Evolutionary conservation across 1,284 basidiomycete genomes (phyloP).

Genomic region (Phenoliferia sp.): DNA sequence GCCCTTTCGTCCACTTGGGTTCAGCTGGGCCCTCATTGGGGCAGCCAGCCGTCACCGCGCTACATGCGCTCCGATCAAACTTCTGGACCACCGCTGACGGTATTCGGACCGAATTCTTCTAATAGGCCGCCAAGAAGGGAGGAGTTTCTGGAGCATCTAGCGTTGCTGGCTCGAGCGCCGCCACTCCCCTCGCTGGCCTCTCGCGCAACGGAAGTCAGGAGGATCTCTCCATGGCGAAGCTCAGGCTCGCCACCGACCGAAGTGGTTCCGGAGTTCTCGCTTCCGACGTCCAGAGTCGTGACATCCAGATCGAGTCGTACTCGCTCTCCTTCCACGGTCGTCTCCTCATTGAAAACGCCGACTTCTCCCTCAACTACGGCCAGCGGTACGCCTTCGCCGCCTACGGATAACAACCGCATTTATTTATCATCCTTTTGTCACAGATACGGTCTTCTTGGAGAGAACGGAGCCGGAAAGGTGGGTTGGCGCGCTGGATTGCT

Average conservation of each 20-base stretch:
- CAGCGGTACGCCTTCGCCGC: slow-evolving; percentile 56
- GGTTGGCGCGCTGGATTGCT: slow-evolving; percentile 32
- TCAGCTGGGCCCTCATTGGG: slow-evolving; percentile 9
- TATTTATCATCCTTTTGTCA: neutral
- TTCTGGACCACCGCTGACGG: neutral
- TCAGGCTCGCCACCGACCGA: slow-evolving; percentile 81
- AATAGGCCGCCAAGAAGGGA: slow-evolving; percentile 66
- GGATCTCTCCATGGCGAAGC: slow-evolving; percentile 69
- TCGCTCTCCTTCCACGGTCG: slow-evolving; percentile 97
- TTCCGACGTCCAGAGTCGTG: slow-evolving; percentile 85
- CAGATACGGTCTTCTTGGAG: slow-evolving; percentile 83
- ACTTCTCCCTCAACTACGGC: slow-evolving; percentile 91
- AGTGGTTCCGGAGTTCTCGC: slow-evolving; percentile 86
- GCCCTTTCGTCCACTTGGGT: neutral
- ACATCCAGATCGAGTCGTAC: slow-evolving; percentile 95
- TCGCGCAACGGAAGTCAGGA: slow-evolving; percentile 38
- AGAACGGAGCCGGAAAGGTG: slow-evolving; percentile 97
- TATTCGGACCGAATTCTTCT: neutral
- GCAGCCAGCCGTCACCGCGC: neutral
- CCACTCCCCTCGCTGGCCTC: slow-evolving; percentile 74
- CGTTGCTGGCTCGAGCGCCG: slow-evolving; percentile 49
- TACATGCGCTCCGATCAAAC: neutral
- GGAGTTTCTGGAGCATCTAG: slow-evolving; percentile 50
- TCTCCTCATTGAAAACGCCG: slow-evolving; percentile 82
- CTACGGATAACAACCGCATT: neutral